A percentile compares a stretch with the other conserved stretches of the same genome.
Conservation (phyloP, 2,329 filamentous ascomycete species). For the Graphilbum fragrans region DNA sequence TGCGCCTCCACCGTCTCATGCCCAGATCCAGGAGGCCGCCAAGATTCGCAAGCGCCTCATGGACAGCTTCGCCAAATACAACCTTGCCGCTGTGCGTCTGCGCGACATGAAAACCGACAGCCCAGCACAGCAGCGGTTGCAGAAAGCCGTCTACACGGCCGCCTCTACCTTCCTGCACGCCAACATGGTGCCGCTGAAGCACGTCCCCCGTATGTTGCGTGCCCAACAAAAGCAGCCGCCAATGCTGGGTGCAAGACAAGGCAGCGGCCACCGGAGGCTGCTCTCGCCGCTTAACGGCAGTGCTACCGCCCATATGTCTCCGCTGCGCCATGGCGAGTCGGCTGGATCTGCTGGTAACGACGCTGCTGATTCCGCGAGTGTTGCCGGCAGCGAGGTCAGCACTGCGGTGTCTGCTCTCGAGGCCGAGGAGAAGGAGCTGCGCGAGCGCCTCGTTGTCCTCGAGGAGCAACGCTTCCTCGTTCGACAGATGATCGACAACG, state of each 20-base stretch:
- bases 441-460: constrained; percentile 69
- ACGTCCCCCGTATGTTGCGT: constrained; percentile 53
- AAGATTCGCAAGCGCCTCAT: constrained; percentile 84
- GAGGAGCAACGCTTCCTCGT: constrained; percentile 91
- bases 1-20: constrained; percentile 37
- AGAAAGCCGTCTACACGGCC: constrained; percentile 71
- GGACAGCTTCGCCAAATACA: constrained; percentile 82
- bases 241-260: neutral
- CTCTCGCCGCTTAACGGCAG: constrained; percentile 14
- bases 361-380: constrained; percentile 34
- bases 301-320: constrained; percentile 16
- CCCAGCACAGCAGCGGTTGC: constrained; percentile 59
- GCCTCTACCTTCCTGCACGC: constrained; percentile 75
- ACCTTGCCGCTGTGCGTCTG: constrained; percentile 67
- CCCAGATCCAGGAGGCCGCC: constrained; percentile 72
- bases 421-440: constrained; percentile 69
- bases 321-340: constrained; percentile 35
- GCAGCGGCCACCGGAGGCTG: constrained; percentile 15
- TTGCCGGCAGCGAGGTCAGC: constrained; percentile 35
- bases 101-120: constrained; percentile 66
- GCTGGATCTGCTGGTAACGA: too few relatives aligned
- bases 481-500: constrained; percentile 68
- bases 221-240: constrained; percentile 19
- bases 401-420: constrained; percentile 51
- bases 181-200: constrained; percentile 81